A percentile compares a stretch with the other conserved stretches of the same genome.
Conservation (phyloP, 257 asterid genomes). For the Lantana camara region DNA sequence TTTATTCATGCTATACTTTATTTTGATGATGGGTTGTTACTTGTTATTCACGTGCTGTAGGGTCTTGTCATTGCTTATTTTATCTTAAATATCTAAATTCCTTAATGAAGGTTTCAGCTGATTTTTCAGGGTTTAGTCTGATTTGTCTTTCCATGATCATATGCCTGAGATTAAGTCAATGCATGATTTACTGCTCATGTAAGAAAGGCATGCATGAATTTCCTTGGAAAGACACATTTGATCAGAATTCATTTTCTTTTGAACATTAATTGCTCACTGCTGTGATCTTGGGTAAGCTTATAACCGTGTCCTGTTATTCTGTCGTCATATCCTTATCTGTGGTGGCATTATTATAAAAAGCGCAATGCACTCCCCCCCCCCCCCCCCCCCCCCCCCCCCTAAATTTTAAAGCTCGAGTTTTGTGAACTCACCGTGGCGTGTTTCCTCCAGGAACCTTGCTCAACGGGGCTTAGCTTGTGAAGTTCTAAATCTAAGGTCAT, state of each 20-base stretch:
- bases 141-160: neutral
- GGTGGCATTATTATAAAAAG: neutral
- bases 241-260: neutral
- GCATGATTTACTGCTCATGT: neutral
- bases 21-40: conserved; percentile 2
- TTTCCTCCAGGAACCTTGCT: conserved; percentile 76
- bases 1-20: conserved; percentile 3
- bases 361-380: neutral
- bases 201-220: neutral
- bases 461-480: conserved; percentile 76
- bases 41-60: conserved; percentile 14
- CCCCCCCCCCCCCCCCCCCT: neutral
- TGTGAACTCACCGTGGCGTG: conserved; percentile 31
- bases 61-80: conserved; percentile 6
- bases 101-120: neutral
- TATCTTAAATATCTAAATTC: conserved; percentile 1
- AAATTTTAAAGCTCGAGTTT: conserved; percentile 5
- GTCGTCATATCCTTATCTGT: neutral
- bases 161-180: conserved; percentile 5
- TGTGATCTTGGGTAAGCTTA: neutral
- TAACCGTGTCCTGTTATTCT: neutral
- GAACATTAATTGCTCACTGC: neutral
- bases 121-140: neutral
- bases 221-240: neutral
- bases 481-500: conserved; percentile 66